Percentiles rank a stretch among this genome's conserved stretches.
Conservation (phyloP, 768 basidiomycete genomes). For the Suillus subalutaceus region DNA sequence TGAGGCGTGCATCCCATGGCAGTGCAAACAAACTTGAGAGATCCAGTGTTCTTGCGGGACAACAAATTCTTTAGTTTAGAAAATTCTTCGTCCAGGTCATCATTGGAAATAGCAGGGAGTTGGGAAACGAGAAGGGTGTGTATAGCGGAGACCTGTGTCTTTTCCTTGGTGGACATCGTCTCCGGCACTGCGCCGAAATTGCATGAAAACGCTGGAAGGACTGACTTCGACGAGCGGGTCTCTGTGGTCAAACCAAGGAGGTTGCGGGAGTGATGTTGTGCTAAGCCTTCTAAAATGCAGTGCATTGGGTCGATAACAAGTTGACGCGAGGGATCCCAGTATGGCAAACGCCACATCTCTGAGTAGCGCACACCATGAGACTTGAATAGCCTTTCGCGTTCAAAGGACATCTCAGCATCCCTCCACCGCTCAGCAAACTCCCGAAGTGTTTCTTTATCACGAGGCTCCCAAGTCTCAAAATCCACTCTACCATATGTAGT, state of each 20-base stretch:
- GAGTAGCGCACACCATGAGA: constrained; percentile 13
- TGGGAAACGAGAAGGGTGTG: not conserved
- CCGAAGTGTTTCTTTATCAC: constrained; percentile 14
- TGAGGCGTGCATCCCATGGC: not conserved
- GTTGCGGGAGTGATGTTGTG: not conserved
- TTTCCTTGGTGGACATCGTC: not conserved
- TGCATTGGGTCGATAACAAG: constrained; percentile 26
- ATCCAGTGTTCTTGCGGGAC: not conserved
- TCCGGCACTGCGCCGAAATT: not conserved
- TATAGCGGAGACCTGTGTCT: not conserved
- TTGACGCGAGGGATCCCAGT: constrained; percentile 21
- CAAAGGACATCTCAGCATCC: constrained; percentile 8
- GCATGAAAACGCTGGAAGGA: no score
- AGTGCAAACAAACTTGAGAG: not conserved
- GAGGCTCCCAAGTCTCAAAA: constrained; percentile 16
- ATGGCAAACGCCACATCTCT: constrained; percentile 16
- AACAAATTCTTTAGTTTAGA: not conserved
- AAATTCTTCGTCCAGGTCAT: no score
- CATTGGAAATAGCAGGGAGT: not conserved
- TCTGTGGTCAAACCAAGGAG: not conserved
- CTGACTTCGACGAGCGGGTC: no score
- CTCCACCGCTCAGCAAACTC: constrained; percentile 16
- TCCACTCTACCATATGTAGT: constrained; percentile 6
- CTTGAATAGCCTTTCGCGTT: constrained; percentile 11
- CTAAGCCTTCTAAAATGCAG: not conserved